phyloP scores from a whole-genome alignment of 495 filamentous ascomycete species.

The Aspergillus nidulans region DNA sequence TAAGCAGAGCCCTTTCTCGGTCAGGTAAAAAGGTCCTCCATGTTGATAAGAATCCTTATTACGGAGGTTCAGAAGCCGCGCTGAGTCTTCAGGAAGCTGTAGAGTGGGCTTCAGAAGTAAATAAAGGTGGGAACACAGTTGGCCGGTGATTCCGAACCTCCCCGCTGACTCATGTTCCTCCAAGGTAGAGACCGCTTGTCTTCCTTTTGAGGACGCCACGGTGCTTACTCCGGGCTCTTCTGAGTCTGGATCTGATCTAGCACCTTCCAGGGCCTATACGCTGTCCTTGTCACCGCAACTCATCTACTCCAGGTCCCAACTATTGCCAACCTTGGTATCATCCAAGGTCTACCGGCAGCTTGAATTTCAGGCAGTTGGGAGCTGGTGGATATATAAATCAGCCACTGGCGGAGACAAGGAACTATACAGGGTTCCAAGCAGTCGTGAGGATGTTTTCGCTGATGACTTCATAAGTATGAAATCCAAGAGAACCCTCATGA shows the following conservation, averaged over 20 bases:
- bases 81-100: slow-evolving; percentile 81
- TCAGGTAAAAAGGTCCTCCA: slow-evolving; percentile 90
- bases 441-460: slow-evolving; percentile 81
- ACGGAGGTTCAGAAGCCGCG: slow-evolving; percentile 81
- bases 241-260: slow-evolving; percentile 36
- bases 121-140: slow-evolving; percentile 35
- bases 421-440: slow-evolving; percentile 68
- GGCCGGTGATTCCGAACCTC: background rate
- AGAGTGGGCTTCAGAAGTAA: slow-evolving; percentile 59
- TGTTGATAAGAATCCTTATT: slow-evolving; percentile 80
- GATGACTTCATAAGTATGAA: slow-evolving; percentile 66
- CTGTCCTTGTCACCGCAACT: slow-evolving; percentile 81
- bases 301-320: slow-evolving; percentile 74
- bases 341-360: slow-evolving; percentile 84
- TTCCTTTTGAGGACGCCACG: slow-evolving; percentile 39
- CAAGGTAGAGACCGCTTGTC: slow-evolving; percentile 29
- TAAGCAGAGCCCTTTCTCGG: slow-evolving; percentile 79
- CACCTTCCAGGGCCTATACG: slow-evolving; percentile 72
- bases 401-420: background rate
- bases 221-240: slow-evolving; percentile 22
- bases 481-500: slow-evolving; percentile 79
- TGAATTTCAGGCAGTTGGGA: slow-evolving; percentile 90
- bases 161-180: slow-evolving; percentile 22
- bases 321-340: slow-evolving; percentile 74
- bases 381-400: slow-evolving; percentile 72